Evolutionary conservation across 2,329 filamentous ascomycete species (phyloP).

Genomic region (Fusarium sublunatum): DNA sequence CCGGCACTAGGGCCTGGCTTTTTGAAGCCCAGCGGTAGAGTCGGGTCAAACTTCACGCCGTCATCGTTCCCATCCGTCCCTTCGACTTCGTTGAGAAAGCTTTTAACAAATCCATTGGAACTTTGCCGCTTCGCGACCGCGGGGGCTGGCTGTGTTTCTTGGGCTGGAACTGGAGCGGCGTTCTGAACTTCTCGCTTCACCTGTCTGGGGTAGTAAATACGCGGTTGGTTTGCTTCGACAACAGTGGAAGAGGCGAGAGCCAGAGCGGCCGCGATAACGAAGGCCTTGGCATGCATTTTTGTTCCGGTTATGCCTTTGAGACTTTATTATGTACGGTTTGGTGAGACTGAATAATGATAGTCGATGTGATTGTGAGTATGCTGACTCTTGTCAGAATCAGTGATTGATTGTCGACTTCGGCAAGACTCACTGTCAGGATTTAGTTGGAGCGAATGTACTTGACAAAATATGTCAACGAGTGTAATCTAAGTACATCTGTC

Average conservation of each 20-base stretch:
- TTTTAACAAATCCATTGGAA: conserved; percentile 43
- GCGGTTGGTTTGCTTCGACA: conserved; percentile 59
- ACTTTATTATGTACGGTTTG: conserved; percentile 37
- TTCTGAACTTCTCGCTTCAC: conserved; percentile 64
- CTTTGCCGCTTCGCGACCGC: conserved; percentile 30
- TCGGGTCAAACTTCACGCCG: conserved; percentile 30
- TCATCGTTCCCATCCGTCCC: conserved; percentile 7
- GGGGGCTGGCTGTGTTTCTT: conserved; percentile 32
- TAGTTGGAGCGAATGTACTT: conserved; percentile 68
- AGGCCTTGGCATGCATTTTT: conserved; percentile 63
- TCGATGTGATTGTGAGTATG: conserved; percentile 34
- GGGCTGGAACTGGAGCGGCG: conserved; percentile 52
- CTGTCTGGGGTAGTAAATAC: conserved; percentile 68
- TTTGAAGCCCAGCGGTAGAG: conserved; percentile 23
- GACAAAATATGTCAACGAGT: conserved; percentile 66
- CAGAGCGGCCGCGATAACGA: conserved; percentile 61
- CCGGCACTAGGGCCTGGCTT: conserved; percentile 32
- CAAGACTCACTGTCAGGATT: conserved; percentile 59
- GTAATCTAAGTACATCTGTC: conserved; percentile 48
- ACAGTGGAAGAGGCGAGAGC: conserved; percentile 60
- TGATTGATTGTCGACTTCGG: neutral
- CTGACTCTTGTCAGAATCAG: conserved; percentile 28
- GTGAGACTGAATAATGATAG: conserved; percentile 33
- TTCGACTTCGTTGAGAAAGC: conserved; percentile 30
- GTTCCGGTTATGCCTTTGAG: conserved; percentile 18